These are phyloP conservation scores for Botryotinia convoluta DNA, from an alignment of 2,329 filamentous ascomycete species.

Conservation along the genomic window DNA sequence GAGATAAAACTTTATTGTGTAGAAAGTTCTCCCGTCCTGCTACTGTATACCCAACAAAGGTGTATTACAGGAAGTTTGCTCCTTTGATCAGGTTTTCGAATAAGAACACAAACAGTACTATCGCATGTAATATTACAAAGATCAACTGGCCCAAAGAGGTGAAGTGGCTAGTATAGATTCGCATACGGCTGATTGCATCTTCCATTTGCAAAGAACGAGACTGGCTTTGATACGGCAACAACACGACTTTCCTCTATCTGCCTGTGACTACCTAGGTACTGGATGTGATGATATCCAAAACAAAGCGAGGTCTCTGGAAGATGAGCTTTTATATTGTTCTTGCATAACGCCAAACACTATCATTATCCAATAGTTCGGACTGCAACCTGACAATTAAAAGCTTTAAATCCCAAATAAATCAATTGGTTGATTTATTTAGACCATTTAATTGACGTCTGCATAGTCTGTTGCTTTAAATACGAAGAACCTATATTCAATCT, in stretches of 20 bases:
- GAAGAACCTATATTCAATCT: neutral
- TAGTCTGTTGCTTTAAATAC: neutral
- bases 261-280: too few species aligned
- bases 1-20: neutral
- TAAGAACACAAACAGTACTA: neutral
- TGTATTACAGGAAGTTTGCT: neutral
- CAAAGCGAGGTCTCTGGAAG: neutral
- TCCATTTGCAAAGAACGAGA: neutral
- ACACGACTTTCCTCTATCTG: too few species aligned
- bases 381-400: neutral
- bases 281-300: too few species aligned
- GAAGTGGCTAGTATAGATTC: neutral
- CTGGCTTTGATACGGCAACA: neutral
- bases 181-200: neutral
- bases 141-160: neutral
- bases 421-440: neutral
- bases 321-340: neutral
- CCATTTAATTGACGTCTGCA: neutral
- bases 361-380: neutral
- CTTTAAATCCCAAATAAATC: neutral
- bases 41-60: neutral
- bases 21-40: neutral
- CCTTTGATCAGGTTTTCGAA: too few species aligned
- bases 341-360: neutral
- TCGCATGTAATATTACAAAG: neutral